A percentile compares a stretch with the other conserved stretches of the same genome.
phyloP scores from a whole-genome alignment of 1,139 yeast species.

The Candida freyschussii region DNA sequence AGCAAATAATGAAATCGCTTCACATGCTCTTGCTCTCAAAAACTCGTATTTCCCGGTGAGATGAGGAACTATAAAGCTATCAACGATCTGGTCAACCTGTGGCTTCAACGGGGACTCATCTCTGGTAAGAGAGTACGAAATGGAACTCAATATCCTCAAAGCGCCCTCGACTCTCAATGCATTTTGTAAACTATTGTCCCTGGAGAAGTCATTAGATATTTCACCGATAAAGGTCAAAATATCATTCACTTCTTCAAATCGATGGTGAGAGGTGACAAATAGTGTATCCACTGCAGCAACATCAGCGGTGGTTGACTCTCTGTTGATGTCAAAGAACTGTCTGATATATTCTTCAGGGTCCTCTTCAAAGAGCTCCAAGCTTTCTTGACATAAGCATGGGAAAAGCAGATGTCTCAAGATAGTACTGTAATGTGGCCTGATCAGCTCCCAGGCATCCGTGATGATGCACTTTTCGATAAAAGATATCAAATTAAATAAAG shows the following conservation, averaged over 20 bases:
- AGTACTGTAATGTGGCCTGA: constrained; percentile 54
- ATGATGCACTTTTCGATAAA: constrained; percentile 60
- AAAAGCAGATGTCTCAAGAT: constrained; percentile 55
- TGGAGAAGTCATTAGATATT: constrained; percentile 37
- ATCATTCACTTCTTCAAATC: constrained; percentile 42
- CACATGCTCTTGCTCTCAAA: constrained; percentile 81
- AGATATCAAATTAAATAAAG: constrained; percentile 57
- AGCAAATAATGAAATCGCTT: constrained; percentile 62
- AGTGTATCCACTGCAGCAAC: constrained; percentile 78
- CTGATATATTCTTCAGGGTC: constrained; percentile 73
- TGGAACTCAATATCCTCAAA: constrained; percentile 69
- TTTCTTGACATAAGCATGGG: constrained; percentile 55
- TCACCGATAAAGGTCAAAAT: constrained; percentile 47
- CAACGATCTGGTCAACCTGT: constrained; percentile 70
- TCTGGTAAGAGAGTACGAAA: constrained; percentile 47
- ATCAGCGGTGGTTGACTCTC: constrained; percentile 73
- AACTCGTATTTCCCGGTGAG: constrained; percentile 60
- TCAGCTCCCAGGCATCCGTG: constrained; percentile 49
- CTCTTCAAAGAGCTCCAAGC: constrained; percentile 61
- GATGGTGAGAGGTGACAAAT: constrained; percentile 41
- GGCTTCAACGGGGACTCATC: constrained; percentile 48
- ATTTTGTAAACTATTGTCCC: constrained; percentile 34
- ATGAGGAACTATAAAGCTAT: constrained; percentile 63
- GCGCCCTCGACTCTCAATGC: constrained; percentile 83
- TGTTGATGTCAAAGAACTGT: constrained; percentile 62